Conservation (phyloP, 805 yeast genomes). For the Wickerhamiella sorbophila region DNA sequence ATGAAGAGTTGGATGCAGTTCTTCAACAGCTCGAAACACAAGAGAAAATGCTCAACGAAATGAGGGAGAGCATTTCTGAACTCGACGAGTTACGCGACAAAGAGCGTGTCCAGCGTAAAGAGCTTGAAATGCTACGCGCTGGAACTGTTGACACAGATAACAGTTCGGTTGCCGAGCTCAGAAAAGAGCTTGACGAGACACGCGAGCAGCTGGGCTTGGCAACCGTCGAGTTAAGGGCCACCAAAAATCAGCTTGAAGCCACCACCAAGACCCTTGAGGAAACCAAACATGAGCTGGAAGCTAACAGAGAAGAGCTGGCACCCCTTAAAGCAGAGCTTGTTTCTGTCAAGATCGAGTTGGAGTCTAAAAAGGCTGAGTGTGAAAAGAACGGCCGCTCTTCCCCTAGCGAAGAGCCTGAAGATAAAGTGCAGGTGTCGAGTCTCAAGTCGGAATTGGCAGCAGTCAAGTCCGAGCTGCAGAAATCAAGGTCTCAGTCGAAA, state of each 20-base stretch:
- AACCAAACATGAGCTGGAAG: background rate
- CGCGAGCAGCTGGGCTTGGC: background rate
- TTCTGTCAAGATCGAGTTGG: background rate
- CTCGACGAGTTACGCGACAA: conserved; percentile 19
- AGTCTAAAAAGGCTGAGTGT: background rate
- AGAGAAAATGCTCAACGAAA: conserved; percentile 16
- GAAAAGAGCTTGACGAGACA: background rate
- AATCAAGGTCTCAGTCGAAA: background rate
- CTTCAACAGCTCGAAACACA: conserved; percentile 13
- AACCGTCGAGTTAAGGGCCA: background rate
- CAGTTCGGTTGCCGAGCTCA: background rate
- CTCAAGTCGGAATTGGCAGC: background rate
- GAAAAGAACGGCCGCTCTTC: background rate
- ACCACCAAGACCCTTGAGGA: background rate
- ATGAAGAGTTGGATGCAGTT: conserved; percentile 10
- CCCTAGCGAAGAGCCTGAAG: background rate
- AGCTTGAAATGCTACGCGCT: conserved; percentile 13
- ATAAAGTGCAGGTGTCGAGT: background rate
- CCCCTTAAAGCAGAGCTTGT: background rate
- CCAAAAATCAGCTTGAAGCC: background rate
- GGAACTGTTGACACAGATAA: conserved; percentile 6
- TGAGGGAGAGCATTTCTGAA: conserved; percentile 17
- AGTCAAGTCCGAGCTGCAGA: background rate
- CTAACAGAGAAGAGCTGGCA: background rate
- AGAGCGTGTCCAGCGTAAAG: conserved; percentile 9